Evolutionary conservation across 345 rosid species (phyloP).

Genomic region (Gossypium arboreum): DNA sequence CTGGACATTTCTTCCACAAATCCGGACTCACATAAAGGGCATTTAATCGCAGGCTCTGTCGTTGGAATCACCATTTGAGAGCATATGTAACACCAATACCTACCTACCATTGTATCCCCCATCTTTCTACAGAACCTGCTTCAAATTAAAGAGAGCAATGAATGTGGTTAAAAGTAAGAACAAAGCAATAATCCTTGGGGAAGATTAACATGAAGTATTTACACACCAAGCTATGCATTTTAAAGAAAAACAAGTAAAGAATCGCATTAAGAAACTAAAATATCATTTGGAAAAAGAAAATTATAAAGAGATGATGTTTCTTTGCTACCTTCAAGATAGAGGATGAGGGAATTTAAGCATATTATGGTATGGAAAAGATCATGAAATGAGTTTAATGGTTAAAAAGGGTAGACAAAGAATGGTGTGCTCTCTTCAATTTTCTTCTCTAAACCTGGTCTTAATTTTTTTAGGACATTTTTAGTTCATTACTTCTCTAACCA

Average conservation of each 20-base stretch:
- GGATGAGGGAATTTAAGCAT: conserved; percentile 23
- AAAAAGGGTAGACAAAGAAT: not conserved
- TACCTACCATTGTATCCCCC: conserved; percentile 47
- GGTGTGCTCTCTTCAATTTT: conserved; percentile 7
- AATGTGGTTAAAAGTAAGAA: not conserved
- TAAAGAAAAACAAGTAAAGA: no score
- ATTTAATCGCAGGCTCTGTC: conserved; percentile 37
- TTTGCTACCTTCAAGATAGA: conserved; percentile 23
- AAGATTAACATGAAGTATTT: not conserved
- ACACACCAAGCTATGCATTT: no score
- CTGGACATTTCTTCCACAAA: conserved; percentile 50
- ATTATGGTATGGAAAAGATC: not conserved
- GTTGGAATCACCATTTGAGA: conserved; percentile 44
- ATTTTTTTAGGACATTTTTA: conserved; percentile 4
- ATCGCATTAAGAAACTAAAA: no score
- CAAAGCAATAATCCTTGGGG: not conserved
- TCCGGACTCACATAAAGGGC: conserved; percentile 53
- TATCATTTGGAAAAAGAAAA: not conserved
- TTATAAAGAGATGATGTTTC: not conserved
- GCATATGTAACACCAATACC: conserved; percentile 71
- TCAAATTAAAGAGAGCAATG: not conserved
- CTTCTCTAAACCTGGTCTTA: not conserved
- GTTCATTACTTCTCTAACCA: conserved; percentile 15
- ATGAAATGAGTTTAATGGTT: not conserved
- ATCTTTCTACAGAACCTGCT: conserved; percentile 29